phyloP scores from a whole-genome alignment of 179 eudicot genomes.

The Patellifolia procumbens region DNA sequence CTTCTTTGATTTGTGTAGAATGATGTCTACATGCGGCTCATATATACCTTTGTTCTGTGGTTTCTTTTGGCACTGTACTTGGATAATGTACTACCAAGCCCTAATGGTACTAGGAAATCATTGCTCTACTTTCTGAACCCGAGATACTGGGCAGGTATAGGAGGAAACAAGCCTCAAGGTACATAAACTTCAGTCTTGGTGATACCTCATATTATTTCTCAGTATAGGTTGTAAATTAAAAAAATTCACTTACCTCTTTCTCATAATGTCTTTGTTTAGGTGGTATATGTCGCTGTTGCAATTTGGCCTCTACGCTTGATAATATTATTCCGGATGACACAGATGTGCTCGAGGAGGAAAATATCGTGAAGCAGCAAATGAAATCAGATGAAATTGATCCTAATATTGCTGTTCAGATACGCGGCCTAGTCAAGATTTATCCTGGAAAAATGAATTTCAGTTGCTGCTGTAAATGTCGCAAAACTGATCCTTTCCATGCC shows the following conservation, averaged over 20 bases:
- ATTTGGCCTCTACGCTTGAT: conserved; percentile 46
- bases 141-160: conserved; percentile 73
- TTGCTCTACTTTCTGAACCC: conserved; percentile 66
- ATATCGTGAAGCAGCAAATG: conserved; percentile 56
- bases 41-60: conserved; percentile 54
- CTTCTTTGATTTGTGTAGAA: conserved; percentile 59
- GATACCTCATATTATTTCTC: neutral
- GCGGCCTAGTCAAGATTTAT: conserved; percentile 71
- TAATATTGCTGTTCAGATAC: conserved; percentile 74
- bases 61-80: conserved; percentile 74
- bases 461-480: conserved; percentile 59
- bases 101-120: conserved; percentile 71
- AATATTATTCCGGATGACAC: conserved; percentile 53
- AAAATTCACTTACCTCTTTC: neutral
- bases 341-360: conserved; percentile 83
- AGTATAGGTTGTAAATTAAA: neutral
- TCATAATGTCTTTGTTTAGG: conserved; percentile 30
- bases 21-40: conserved; percentile 52
- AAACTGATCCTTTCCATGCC: conserved; percentile 64
- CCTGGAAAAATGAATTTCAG: conserved; percentile 53
- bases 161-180: conserved; percentile 66
- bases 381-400: conserved; percentile 48
- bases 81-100: conserved; percentile 70
- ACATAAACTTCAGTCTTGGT: conserved; percentile 8
- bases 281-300: conserved; percentile 50